Conservation (phyloP, 306 rosid species). For the Inga oerstediana region DNA sequence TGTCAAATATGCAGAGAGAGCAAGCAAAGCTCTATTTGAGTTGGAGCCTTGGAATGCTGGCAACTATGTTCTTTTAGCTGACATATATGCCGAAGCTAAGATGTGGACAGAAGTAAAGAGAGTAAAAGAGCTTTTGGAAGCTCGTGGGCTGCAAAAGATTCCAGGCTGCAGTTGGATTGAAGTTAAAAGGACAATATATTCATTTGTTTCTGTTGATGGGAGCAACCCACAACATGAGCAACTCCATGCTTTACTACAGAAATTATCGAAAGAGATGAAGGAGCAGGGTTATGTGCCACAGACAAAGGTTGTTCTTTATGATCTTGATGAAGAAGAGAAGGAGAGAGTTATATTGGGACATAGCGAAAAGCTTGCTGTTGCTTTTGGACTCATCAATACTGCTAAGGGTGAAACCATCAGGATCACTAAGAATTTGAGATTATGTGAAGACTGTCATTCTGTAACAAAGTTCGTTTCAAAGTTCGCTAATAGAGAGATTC, state of each 20-base stretch:
- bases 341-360: slow-evolving; percentile 83
- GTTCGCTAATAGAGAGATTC: slow-evolving; percentile 78
- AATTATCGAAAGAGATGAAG: slow-evolving; percentile 75
- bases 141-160: slow-evolving; percentile 66
- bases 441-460: slow-evolving; percentile 94
- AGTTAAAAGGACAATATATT: slow-evolving; percentile 68
- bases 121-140: slow-evolving; percentile 68
- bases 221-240: slow-evolving; percentile 67
- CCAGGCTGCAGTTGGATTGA: slow-evolving; percentile 91
- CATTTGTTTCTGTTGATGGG: slow-evolving; percentile 71
- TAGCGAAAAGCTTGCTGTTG: slow-evolving; percentile 88
- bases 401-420: slow-evolving; percentile 72
- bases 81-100: slow-evolving; percentile 73
- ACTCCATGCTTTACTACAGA: slow-evolving; percentile 65
- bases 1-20: slow-evolving; percentile 84
- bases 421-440: slow-evolving; percentile 83
- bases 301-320: slow-evolving; percentile 68
- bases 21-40: slow-evolving; percentile 68
- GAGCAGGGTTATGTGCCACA: slow-evolving; percentile 71
- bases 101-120: slow-evolving; percentile 76
- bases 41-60: slow-evolving; percentile 90
- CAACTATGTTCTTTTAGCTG: slow-evolving; percentile 84
- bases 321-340: slow-evolving; percentile 83
- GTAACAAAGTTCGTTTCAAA: slow-evolving; percentile 80
- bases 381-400: slow-evolving; percentile 87